Percentiles rank a stretch among this genome's conserved stretches.
Conservation (phyloP, 257 asterid genomes). For the Petunia axillaris region DNA sequence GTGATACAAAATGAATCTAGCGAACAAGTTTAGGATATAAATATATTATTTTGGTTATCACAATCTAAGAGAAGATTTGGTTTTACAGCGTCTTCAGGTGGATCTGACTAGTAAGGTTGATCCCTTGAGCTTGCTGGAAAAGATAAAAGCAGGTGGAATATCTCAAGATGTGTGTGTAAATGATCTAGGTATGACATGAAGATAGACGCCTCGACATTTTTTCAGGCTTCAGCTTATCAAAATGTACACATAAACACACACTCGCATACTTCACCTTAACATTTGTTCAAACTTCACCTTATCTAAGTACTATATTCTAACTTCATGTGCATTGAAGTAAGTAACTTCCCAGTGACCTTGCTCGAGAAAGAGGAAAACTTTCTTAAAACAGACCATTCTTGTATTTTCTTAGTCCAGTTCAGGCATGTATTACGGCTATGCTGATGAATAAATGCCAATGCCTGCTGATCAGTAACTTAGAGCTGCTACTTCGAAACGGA, state of each 20-base stretch:
- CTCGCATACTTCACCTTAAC: background rate
- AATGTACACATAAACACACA: too few species aligned
- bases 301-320: background rate
- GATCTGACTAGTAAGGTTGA: constrained; percentile 73
- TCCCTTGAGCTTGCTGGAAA: constrained; percentile 80
- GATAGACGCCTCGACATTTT: background rate
- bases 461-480: background rate
- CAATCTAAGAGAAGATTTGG: constrained; percentile 19
- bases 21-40: constrained; percentile 16
- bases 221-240: background rate
- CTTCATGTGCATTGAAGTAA: too few species aligned
- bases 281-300: background rate
- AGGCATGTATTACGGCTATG: background rate
- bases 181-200: constrained; percentile 66
- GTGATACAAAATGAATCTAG: constrained; percentile 38
- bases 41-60: background rate
- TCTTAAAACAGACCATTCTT: too few species aligned
- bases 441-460: background rate
- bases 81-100: constrained; percentile 60
- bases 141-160: constrained; percentile 68
- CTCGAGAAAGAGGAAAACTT: too few species aligned
- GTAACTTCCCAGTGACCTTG: too few species aligned
- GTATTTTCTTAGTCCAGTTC: background rate
- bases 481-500: background rate
- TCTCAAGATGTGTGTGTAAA: constrained; percentile 88